Conservation (phyloP, 805 yeast species). For the Ogataea naganishii region DNA sequence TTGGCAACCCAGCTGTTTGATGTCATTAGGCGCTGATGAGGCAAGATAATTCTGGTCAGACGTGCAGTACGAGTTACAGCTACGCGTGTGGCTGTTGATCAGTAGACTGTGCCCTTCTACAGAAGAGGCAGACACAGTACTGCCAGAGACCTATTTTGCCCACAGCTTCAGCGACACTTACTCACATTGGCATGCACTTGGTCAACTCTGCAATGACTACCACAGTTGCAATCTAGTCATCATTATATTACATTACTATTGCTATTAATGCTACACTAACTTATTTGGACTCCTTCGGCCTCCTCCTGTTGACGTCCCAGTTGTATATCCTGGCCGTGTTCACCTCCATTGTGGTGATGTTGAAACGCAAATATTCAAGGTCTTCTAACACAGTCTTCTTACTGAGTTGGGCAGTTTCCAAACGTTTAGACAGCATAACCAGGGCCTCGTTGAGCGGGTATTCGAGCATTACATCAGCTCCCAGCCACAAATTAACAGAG, state of each 20-base stretch:
- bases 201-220: too few relatives aligned
- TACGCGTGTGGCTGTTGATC: too few relatives aligned
- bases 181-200: too few relatives aligned
- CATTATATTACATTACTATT: conserved; percentile 1
- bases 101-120: too few relatives aligned
- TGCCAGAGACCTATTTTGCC: too few relatives aligned
- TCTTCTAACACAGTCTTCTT: conserved; percentile 67
- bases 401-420: conserved; percentile 52
- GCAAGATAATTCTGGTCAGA: background rate
- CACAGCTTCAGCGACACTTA: too few relatives aligned
- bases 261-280: background rate
- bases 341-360: conserved; percentile 96
- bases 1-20: conserved; percentile 53
- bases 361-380: conserved; percentile 73
- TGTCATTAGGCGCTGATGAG: conserved; percentile 38
- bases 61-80: too few relatives aligned
- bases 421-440: conserved; percentile 52
- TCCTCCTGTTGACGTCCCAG: conserved; percentile 80
- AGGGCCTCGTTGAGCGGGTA: conserved; percentile 87
- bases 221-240: background rate
- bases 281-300: conserved; percentile 34
- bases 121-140: too few relatives aligned
- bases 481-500: conserved; percentile 85
- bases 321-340: conserved; percentile 89
- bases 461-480: conserved; percentile 96